These are phyloP conservation scores for Coemansia sp. DNA, from an alignment of 192 early-diverging fungal species.

Conservation along the genomic window DNA sequence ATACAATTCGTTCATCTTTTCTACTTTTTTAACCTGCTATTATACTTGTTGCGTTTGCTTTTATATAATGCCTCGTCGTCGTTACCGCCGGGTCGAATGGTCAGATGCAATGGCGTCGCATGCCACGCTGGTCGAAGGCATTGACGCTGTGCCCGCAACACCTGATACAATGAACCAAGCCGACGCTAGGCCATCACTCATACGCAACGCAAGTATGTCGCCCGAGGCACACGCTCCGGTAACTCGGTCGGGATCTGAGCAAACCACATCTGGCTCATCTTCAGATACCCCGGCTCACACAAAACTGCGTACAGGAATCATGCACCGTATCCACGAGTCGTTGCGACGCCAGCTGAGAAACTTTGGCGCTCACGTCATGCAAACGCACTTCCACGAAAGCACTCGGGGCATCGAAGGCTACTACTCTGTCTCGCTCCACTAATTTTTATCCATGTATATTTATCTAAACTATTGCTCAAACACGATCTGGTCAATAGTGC, in stretches of 20 bases:
- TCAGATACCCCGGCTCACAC: neutral
- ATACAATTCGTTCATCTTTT: too few species aligned
- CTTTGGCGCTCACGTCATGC: slow-evolving; percentile 13
- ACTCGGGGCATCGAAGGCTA: slow-evolving; percentile 24
- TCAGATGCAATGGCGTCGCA: slow-evolving; percentile 41
- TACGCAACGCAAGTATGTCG: slow-evolving; percentile 4
- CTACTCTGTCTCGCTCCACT: slow-evolving; percentile 19
- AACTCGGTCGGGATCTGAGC: slow-evolving; percentile 34
- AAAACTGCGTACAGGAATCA: slow-evolving; percentile 16
- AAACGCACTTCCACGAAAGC: slow-evolving; percentile 12
- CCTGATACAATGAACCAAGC: slow-evolving; percentile 1
- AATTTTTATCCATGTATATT: slow-evolving; percentile 3
- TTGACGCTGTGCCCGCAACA: neutral
- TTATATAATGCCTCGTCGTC: slow-evolving; percentile 35
- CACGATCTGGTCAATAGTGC: too few species aligned
- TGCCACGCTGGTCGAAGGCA: slow-evolving; percentile 33
- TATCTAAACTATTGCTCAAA: neutral
- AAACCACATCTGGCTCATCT: slow-evolving; percentile 14
- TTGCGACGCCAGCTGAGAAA: slow-evolving; percentile 21
- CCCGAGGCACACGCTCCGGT: slow-evolving; percentile 8
- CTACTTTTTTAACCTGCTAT: too few species aligned
- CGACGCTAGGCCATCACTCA: slow-evolving; percentile 14
- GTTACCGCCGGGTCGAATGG: slow-evolving; percentile 44
- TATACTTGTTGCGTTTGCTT: too few species aligned
- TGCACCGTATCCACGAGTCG: slow-evolving; percentile 28